phyloP scores from a whole-genome alignment of 768 basidiomycete genomes.

The Exsudoporus frostii region DNA sequence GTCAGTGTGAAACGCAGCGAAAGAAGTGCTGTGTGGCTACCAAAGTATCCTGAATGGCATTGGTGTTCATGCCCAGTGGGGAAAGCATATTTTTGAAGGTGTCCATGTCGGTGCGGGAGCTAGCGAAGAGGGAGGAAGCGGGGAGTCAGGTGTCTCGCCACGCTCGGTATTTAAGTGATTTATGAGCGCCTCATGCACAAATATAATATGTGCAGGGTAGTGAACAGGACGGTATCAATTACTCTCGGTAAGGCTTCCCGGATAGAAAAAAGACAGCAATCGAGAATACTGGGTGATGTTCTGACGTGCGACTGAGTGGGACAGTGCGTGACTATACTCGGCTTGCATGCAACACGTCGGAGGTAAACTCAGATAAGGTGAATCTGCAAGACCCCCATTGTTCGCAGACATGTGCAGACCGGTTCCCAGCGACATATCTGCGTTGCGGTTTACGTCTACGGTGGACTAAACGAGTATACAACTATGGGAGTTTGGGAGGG shows the following conservation, averaged over 20 bases:
- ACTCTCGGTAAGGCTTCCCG: constrained; percentile 30
- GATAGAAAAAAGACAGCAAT: constrained; percentile 20
- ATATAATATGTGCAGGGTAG: constrained; percentile 29
- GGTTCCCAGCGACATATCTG: not conserved
- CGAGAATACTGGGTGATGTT: constrained; percentile 17
- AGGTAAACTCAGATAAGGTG: constrained; percentile 19
- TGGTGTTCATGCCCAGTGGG: constrained; percentile 64
- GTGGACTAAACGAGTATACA: constrained; percentile 1
- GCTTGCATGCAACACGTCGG: constrained; percentile 4
- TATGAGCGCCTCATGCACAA: constrained; percentile 33
- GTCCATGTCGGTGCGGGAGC: constrained; percentile 50
- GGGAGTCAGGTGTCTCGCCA: constrained; percentile 27
- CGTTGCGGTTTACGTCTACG: constrained; percentile 17
- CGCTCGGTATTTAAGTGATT: constrained; percentile 38
- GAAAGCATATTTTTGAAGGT: constrained; percentile 67
- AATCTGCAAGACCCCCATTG: not conserved
- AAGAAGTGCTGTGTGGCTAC: constrained; percentile 37
- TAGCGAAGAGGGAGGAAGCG: constrained; percentile 35
- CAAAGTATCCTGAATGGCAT: constrained; percentile 75
- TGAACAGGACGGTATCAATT: constrained; percentile 29
- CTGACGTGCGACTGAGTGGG: constrained; percentile 19
- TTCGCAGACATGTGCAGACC: not conserved
- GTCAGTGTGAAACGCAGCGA: not conserved
- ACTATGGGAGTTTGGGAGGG: constrained; percentile 4
- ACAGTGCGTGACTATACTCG: constrained; percentile 19